Percentiles rank a stretch among this genome's conserved stretches.
Conservation (phyloP, 257 asterid species). For the Nicotiana obtusifolia region DNA sequence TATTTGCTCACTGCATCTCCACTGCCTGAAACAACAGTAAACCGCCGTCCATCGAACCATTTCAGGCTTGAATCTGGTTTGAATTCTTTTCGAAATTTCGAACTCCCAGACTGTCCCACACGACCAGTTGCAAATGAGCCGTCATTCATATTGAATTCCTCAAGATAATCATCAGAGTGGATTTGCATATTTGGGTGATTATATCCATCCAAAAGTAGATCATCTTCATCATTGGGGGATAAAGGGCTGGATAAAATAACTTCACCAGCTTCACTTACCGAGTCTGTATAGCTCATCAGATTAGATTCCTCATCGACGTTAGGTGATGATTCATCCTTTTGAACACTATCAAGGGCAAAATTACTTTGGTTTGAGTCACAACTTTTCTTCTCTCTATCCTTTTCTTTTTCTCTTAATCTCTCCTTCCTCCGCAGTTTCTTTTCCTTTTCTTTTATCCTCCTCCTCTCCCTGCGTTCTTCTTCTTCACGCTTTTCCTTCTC, state of each 20-base stretch:
- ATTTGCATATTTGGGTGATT: constrained; percentile 38
- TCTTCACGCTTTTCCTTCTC: constrained; percentile 96
- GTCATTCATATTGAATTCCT: constrained; percentile 41
- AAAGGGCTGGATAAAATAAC: constrained; percentile 40
- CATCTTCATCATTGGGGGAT: constrained; percentile 49
- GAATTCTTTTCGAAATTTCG: constrained; percentile 52
- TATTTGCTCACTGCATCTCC: constrained; percentile 37
- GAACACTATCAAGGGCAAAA: constrained; percentile 35
- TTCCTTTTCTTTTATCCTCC: constrained; percentile 83
- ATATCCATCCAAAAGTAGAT: constrained; percentile 45
- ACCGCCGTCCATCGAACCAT: constrained; percentile 56
- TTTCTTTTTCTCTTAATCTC: constrained; percentile 80
- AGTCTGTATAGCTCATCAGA: constrained; percentile 35
- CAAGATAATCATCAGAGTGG: constrained; percentile 42
- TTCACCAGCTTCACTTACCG: constrained; percentile 48
- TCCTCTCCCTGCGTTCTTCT: constrained; percentile 78
- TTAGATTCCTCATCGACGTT: constrained; percentile 38
- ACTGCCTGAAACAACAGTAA: constrained; percentile 37
- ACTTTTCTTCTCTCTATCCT: constrained; percentile 52
- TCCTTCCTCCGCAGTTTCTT: constrained; percentile 92
- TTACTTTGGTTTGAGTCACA: constrained; percentile 34
- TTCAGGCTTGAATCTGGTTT: constrained; percentile 44
- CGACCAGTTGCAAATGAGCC: constrained; percentile 35
- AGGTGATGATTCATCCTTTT: constrained; percentile 35
- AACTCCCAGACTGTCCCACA: constrained; percentile 52